Percentiles rank a stretch among this genome's conserved stretches.
Conservation (phyloP, 2,329 filamentous ascomycete species). For the Sarocladium kiliense region DNA sequence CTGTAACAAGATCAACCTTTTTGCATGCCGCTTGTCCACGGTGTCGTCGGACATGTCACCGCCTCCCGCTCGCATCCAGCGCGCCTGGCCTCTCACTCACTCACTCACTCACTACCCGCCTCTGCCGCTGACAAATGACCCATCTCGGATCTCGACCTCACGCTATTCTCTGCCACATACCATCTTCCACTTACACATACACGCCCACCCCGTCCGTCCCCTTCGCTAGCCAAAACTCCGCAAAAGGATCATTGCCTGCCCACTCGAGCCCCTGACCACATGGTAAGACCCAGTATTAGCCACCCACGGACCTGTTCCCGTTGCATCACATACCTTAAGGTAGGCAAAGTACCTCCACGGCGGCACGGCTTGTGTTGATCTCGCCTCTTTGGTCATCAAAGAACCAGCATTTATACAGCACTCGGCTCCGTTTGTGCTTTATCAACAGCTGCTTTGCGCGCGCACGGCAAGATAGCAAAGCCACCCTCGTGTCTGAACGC, state of each 20-base stretch:
- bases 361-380: no score
- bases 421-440: not conserved
- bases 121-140: constrained; percentile 4
- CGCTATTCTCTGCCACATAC: not conserved
- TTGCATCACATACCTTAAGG: no score
- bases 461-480: not conserved
- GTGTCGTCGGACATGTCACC: not conserved
- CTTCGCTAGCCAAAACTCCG: no score
- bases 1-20: not conserved
- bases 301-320: no score
- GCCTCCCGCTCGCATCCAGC: not conserved
- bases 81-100: not conserved
- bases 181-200: no score
- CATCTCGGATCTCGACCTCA: not conserved
- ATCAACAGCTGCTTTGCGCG: not conserved
- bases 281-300: no score
- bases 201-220: no score
- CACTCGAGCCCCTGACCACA: no score
- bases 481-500: not conserved
- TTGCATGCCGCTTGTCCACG: not conserved
- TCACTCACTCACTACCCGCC: not conserved
- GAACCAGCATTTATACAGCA: no score
- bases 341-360: no score
- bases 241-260: no score
- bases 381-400: no score